Percentiles rank a stretch among this genome's conserved stretches.
phyloP scores from a whole-genome alignment of 2,329 filamentous ascomycete species.

The Calonectria naviculata region DNA sequence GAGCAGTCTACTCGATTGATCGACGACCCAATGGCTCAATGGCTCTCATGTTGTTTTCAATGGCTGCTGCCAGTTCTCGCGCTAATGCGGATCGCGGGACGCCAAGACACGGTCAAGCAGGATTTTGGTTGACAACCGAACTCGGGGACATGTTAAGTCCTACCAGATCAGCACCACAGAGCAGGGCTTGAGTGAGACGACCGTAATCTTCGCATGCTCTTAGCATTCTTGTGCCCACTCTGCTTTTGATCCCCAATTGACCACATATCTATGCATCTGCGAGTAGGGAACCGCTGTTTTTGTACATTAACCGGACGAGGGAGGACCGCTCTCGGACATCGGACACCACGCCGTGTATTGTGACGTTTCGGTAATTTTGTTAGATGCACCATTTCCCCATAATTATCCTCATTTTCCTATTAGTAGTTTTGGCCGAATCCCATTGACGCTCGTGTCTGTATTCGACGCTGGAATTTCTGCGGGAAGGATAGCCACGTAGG shows the following conservation, averaged over 20 bases:
- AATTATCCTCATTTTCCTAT: no score
- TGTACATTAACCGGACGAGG: not conserved
- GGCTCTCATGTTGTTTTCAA: not conserved
- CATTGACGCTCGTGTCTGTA: no score
- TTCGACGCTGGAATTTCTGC: no score
- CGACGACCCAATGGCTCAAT: no score
- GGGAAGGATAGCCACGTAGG: no score
- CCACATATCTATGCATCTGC: not conserved
- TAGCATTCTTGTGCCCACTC: not conserved
- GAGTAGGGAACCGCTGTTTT: not conserved
- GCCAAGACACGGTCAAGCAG: not conserved
- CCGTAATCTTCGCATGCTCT: not conserved
- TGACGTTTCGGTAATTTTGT: not conserved
- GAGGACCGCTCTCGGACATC: not conserved
- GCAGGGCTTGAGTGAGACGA: not conserved
- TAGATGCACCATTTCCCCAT: not conserved
- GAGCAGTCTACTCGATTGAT: not conserved
- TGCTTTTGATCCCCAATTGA: not conserved
- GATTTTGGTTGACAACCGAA: not conserved
- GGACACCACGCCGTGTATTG: not conserved
- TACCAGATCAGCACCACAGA: not conserved
- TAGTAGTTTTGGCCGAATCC: no score
- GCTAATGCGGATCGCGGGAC: not conserved
- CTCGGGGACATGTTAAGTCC: not conserved
- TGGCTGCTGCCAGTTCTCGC: not conserved